Percentiles rank a stretch among this genome's conserved stretches.
These are phyloP conservation scores for Tagetes erecta DNA, from an alignment of 129 eudicot species.

Conservation along the genomic window DNA sequence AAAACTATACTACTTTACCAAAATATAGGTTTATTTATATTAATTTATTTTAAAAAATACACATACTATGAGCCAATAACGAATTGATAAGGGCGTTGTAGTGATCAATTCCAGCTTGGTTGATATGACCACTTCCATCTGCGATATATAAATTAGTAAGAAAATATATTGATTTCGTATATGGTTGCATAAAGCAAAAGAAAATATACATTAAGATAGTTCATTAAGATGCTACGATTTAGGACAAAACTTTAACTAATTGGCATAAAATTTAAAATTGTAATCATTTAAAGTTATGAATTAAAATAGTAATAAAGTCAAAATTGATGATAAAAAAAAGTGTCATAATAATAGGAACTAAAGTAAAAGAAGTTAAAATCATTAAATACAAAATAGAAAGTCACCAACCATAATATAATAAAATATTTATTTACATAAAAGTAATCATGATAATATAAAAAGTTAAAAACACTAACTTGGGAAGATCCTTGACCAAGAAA, in stretches of 20 bases:
- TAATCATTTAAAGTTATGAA: too few relatives aligned
- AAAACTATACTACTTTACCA: too few relatives aligned
- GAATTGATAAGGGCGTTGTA: slow-evolving; percentile 79
- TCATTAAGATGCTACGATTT: too few relatives aligned
- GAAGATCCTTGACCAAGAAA: slow-evolving; percentile 88
- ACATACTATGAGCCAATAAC: slow-evolving; percentile 67
- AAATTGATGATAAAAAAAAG: too few relatives aligned
- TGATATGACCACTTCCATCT: slow-evolving; percentile 91
- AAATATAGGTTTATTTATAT: too few relatives aligned
- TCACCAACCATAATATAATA: not conserved
- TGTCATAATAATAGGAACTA: not conserved
- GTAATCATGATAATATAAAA: not conserved
- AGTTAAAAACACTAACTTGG: slow-evolving; percentile 58
- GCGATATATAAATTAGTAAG: not conserved
- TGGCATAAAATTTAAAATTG: too few relatives aligned
- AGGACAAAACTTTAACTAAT: too few relatives aligned
- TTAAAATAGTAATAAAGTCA: too few relatives aligned
- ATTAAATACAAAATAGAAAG: too few relatives aligned
- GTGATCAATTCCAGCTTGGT: slow-evolving; percentile 85
- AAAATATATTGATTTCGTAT: not conserved
- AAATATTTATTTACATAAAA: not conserved
- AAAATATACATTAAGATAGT: too few relatives aligned
- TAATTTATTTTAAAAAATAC: not conserved
- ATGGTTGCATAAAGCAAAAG: too few relatives aligned
- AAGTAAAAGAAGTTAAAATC: too few relatives aligned